Percentiles rank a stretch among this genome's conserved stretches.
phyloP scores from a whole-genome alignment of 257 asterid species.

The Thymus mandschuricus region DNA sequence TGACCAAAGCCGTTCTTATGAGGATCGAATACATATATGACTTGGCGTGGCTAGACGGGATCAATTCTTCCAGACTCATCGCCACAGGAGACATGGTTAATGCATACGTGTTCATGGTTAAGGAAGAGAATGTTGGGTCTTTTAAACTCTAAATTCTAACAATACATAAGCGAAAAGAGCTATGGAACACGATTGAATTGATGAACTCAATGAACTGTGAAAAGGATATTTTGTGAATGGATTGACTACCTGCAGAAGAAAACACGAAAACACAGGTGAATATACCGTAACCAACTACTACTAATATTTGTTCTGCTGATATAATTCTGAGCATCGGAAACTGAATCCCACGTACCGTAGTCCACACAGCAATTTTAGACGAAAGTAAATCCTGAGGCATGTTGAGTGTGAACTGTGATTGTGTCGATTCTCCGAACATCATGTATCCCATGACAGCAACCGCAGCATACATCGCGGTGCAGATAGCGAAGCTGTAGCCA shows the following conservation, averaged over 20 bases:
- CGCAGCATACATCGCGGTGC: conserved; percentile 74
- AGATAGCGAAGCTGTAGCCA: conserved; percentile 70
- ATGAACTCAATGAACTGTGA: neutral
- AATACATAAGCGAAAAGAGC: neutral
- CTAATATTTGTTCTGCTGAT: too few species aligned
- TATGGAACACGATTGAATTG: neutral
- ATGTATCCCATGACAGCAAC: conserved; percentile 84
- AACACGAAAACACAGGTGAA: conserved; percentile 24
- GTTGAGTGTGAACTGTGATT: conserved; percentile 94
- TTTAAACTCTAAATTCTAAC: neutral
- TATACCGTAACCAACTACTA: too few species aligned
- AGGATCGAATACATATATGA: conserved; percentile 62
- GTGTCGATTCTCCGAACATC: conserved; percentile 78
- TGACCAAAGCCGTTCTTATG: conserved; percentile 73
- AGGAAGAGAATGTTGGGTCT: conserved; percentile 37
- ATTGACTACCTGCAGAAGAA: conserved; percentile 78
- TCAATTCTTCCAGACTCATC: conserved; percentile 87
- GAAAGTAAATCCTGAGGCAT: conserved; percentile 77
- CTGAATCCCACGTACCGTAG: conserved; percentile 58
- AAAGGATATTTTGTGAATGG: conserved; percentile 98
- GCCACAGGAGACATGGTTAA: conserved; percentile 93
- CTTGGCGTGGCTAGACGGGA: conserved; percentile 61
- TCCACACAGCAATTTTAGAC: conserved; percentile 91
- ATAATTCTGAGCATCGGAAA: neutral
- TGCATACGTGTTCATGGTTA: conserved; percentile 69